Percentiles rank a stretch among this genome's conserved stretches.
Conservation (phyloP, 202 grass and related monocot species). For the Brachypodium distachyon region DNA sequence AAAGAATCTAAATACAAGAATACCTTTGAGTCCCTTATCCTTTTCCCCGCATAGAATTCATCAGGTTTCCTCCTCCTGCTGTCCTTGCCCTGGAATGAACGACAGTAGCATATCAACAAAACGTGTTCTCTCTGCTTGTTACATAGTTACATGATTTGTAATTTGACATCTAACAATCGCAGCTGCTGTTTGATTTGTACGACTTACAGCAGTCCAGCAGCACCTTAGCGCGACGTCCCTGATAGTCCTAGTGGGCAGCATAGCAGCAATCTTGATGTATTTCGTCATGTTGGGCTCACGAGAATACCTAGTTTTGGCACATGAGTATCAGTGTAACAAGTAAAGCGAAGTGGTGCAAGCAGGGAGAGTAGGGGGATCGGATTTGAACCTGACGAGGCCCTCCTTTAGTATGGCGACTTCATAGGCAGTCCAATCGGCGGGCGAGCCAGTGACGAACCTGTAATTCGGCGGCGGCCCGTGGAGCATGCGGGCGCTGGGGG, state of each 20-base stretch:
- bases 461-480: slow-evolving; percentile 26
- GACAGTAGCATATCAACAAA: neutral
- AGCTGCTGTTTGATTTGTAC: neutral
- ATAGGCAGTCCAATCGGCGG: slow-evolving; percentile 41
- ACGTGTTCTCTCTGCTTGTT: neutral
- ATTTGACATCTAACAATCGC: neutral
- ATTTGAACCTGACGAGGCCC: slow-evolving; percentile 45
- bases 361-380: neutral
- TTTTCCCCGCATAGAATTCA: slow-evolving; percentile 47
- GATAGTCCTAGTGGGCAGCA: slow-evolving; percentile 71
- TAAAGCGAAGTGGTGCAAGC: neutral
- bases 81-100: slow-evolving; percentile 41
- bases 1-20: slow-evolving; percentile 2
- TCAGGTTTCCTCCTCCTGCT: slow-evolving; percentile 33
- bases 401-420: slow-evolving; percentile 50
- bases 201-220: slow-evolving; percentile 38
- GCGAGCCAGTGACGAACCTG: slow-evolving; percentile 52
- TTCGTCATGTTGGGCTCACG: slow-evolving; percentile 54
- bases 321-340: neutral
- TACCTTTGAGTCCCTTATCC: slow-evolving; percentile 58
- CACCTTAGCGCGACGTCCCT: slow-evolving; percentile 78
- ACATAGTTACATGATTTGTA: neutral
- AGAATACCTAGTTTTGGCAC: slow-evolving; percentile 33
- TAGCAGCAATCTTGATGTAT: slow-evolving; percentile 77
- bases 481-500: slow-evolving; percentile 15